Base-by-base conservation (phyloP, 2,329 filamentous ascomycete genomes). In the Nemania abortiva region DNA sequence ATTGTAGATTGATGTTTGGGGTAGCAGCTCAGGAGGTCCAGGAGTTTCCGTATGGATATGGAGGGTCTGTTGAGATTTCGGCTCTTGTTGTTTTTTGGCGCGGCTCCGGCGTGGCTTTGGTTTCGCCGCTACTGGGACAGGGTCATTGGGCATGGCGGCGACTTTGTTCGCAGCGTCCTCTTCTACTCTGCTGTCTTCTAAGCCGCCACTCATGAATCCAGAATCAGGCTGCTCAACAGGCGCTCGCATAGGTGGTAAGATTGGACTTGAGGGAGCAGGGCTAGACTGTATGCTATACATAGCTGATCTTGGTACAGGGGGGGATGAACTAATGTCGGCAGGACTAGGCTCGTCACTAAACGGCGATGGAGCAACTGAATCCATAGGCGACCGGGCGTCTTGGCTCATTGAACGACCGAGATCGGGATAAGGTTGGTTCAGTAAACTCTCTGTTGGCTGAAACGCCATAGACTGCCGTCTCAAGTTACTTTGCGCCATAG, bases 241-340 rank as follows among this genome's bases (percentile, higher is more conserved):
- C 24, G 86, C 82, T 0, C 84, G 87, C 84, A 91, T 90, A 0
- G 88, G 87, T 7, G 89, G 89, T 58, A 94, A 85, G 52, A 89
- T 86, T 1, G 95, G 96, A 77, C 95, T 98, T 1, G 95, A 97
- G 29, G 91, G 89, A 31, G 89, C 88, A 4, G 91, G 90, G 67
- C 88, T 90, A 1, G 87, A 88, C 59, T 79, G 84, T 34, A 86
- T 70, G 62, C 75, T 82, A 73, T 84, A 89, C 52, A 84, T 81
- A 34, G 85, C 84, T 45, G 87, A 87, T 72, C 89, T 87, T 70
- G 94, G 89, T 1, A 97, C 86, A 0, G 96, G 96, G 15, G 95
- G 95, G 3, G 95, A 98, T 0, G 96, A 98, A 1, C 92, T 92
- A 74, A 98, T 93, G 63, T 93, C 92, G 57, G 89, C 90, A 3